Conservation (phyloP, 2,329 filamentous ascomycete genomes). For the Colletotrichum sp. region DNA sequence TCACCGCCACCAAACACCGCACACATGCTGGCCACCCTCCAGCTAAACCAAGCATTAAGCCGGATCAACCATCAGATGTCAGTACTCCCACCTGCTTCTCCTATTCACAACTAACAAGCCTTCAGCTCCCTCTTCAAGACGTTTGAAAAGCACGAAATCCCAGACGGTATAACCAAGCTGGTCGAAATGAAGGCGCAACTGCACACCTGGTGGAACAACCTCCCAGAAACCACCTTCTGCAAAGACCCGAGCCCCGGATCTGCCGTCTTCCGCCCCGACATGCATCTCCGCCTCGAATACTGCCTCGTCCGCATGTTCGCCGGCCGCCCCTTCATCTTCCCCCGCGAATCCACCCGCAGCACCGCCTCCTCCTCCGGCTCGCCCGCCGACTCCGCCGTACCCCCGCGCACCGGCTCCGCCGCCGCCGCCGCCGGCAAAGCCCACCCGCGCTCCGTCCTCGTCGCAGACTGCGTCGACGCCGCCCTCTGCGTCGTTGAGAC, state of each 20-base stretch:
- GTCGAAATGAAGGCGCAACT: constrained; percentile 41
- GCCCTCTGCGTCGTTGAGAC: constrained; percentile 56
- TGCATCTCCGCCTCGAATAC: constrained; percentile 58
- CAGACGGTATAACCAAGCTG: constrained; percentile 35
- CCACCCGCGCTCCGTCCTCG: constrained; percentile 42
- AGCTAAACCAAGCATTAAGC: constrained; percentile 39
- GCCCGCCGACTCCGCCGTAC: constrained; percentile 29
- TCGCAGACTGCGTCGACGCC: constrained; percentile 57
- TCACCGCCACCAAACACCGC: constrained; percentile 46
- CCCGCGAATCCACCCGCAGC: constrained; percentile 30
- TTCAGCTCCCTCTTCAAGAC: constrained; percentile 38
- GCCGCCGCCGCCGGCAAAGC: constrained; percentile 22
- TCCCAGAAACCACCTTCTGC: constrained; percentile 34
- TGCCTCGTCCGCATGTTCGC: constrained; percentile 59
- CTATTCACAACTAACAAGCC: background rate
- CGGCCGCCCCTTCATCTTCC: constrained; percentile 58
- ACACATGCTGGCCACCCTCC: constrained; percentile 50
- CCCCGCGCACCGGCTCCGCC: constrained; percentile 21
- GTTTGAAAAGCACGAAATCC: constrained; percentile 34
- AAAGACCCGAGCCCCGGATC: constrained; percentile 44
- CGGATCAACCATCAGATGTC: constrained; percentile 45
- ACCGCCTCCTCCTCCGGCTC: constrained; percentile 33
- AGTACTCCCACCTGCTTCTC: background rate
- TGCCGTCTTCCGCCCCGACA: constrained; percentile 49
- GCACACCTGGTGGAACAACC: constrained; percentile 42